phyloP scores from a whole-genome alignment of 257 asterid species.

The Ehretia macrophylla region DNA sequence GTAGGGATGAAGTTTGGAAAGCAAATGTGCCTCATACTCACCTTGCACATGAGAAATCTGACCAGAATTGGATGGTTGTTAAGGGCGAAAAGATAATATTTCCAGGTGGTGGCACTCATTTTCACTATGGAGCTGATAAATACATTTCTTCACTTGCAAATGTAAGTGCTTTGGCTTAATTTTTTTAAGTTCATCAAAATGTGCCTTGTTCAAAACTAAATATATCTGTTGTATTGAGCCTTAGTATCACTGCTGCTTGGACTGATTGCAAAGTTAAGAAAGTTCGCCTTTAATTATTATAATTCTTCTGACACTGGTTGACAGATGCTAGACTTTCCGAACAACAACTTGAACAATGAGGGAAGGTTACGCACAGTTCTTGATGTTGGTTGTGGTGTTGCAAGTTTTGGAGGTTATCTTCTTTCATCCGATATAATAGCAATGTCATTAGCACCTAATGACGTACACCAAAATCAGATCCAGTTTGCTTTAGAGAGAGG shows the following conservation, averaged over 20 bases:
- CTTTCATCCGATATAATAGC: conserved; percentile 78
- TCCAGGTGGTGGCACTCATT: conserved; percentile 98
- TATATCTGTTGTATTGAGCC: too few relatives aligned
- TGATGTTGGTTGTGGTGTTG: conserved; percentile 97
- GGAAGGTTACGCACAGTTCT: conserved; percentile 82
- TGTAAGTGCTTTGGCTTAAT: conserved; percentile 40
- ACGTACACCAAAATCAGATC: conserved; percentile 94
- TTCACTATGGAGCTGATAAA: conserved; percentile 91
- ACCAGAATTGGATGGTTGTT: conserved; percentile 98
- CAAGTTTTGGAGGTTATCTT: conserved; percentile 94
- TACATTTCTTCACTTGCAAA: conserved; percentile 88
- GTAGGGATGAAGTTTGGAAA: conserved; percentile 96
- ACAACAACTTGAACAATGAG: conserved; percentile 59
- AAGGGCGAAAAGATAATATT: conserved; percentile 73
- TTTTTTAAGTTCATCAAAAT: too few relatives aligned
- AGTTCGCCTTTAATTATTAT: too few relatives aligned
- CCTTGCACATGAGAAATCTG: conserved; percentile 92
- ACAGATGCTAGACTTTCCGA: conserved; percentile 83
- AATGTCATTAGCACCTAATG: conserved; percentile 94
- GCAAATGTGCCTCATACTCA: conserved; percentile 94
- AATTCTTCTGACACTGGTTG: conserved; percentile 9
- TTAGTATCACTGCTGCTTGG: too few relatives aligned
- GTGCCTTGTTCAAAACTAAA: too few relatives aligned
- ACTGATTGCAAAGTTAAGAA: too few relatives aligned
- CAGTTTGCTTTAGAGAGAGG: conserved; percentile 97